Conservation (phyloP, 768 basidiomycete species). For the Porphyrellus cyaneotinctus region DNA sequence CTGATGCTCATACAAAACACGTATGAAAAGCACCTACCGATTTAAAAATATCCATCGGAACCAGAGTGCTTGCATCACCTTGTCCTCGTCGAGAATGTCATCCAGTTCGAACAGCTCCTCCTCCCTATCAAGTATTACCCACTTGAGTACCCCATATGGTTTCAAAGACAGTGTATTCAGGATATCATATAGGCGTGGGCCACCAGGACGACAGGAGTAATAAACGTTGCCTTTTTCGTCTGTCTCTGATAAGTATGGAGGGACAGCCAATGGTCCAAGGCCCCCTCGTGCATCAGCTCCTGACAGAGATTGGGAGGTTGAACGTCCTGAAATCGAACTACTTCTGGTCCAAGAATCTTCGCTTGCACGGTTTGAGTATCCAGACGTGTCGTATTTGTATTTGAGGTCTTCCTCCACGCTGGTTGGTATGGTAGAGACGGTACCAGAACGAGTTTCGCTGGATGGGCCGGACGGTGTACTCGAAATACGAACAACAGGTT, state of each 20-base stretch:
- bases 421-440: slow-evolving; percentile 3
- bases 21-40: slow-evolving; percentile 36
- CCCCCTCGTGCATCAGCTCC: slow-evolving; percentile 37
- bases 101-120: slow-evolving; percentile 74
- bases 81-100: slow-evolving; percentile 69
- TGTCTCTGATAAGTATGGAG: slow-evolving; percentile 48
- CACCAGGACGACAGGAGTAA: slow-evolving; percentile 65
- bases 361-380: neutral
- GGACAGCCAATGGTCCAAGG: slow-evolving; percentile 48
- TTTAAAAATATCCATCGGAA: slow-evolving; percentile 67
- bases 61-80: slow-evolving; percentile 78
- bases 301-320: slow-evolving; percentile 11
- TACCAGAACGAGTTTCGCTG: slow-evolving; percentile 6
- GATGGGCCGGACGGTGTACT: slow-evolving; percentile 9
- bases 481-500: slow-evolving; percentile 5
- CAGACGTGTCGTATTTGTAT: slow-evolving; percentile 11
- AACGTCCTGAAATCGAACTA: slow-evolving; percentile 5
- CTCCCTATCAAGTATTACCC: slow-evolving; percentile 67
- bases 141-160: slow-evolving; percentile 60
- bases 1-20: neutral
- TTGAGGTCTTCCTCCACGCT: slow-evolving; percentile 23
- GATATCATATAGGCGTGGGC: slow-evolving; percentile 61
- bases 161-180: slow-evolving; percentile 56
- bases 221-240: slow-evolving; percentile 44
- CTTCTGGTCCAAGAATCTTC: slow-evolving; percentile 1